Evolutionary conservation across 345 rosid genomes (phyloP).

Genomic region (Gossypium australe): DNA sequence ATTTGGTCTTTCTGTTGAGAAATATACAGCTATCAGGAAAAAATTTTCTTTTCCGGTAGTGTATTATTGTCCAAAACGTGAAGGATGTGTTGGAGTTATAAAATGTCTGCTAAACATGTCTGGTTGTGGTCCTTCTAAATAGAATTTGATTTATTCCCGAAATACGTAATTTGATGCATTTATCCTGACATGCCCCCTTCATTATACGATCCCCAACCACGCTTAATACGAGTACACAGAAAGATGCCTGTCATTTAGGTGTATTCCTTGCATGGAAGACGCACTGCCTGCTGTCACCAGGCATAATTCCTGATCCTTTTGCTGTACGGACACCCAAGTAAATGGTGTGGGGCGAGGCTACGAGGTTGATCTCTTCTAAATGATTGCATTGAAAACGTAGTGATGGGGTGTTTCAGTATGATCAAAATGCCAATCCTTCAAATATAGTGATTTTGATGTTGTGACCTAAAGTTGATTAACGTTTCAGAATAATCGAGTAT

Average conservation of each 20-base stretch:
- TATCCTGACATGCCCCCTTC: too few relatives aligned
- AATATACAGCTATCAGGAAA: conserved; percentile 11
- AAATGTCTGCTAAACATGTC: not conserved
- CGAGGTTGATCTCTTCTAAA: not conserved
- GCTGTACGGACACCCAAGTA: not conserved
- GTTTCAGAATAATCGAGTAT: too few relatives aligned
- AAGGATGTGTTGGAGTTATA: conserved; percentile 7
- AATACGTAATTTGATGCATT: not conserved
- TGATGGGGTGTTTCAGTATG: not conserved
- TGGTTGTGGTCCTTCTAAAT: not conserved
- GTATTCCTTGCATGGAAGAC: too few relatives aligned
- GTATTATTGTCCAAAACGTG: conserved; percentile 10
- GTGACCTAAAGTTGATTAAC: too few relatives aligned
- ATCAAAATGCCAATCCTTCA: not conserved
- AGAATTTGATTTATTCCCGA: not conserved
- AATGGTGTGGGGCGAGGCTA: not conserved
- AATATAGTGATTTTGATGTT: too few relatives aligned
- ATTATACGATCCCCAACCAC: too few relatives aligned
- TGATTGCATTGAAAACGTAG: not conserved
- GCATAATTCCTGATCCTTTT: too few relatives aligned
- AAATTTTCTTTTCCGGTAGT: not conserved
- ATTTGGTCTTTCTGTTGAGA: conserved; percentile 13
- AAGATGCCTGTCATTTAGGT: too few relatives aligned
- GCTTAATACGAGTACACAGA: too few relatives aligned
- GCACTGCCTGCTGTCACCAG: too few relatives aligned